These are phyloP conservation scores for Fusarium xylarioides DNA, from an alignment of 2,329 filamentous ascomycete genomes.

Conservation along the genomic window DNA sequence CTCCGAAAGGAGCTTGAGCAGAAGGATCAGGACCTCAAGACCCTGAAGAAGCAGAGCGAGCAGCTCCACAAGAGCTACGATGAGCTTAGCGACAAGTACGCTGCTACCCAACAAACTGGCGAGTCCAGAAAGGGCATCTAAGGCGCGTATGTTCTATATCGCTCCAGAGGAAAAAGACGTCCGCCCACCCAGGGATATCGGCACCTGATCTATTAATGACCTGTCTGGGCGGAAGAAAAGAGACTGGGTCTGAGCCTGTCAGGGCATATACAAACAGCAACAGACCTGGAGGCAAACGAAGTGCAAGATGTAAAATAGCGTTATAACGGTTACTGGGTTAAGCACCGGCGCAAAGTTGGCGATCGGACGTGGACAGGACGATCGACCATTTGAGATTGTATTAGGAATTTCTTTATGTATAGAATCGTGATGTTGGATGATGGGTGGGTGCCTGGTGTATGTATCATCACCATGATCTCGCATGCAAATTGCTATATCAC, in stretches of 20 bases:
- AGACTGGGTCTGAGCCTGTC: constrained; percentile 12
- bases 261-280: constrained; percentile 14
- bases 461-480: neutral
- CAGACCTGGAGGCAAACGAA: constrained; percentile 1
- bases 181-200: neutral
- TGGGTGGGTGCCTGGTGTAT: neutral
- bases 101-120: constrained; percentile 61
- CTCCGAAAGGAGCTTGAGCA: constrained; percentile 77
- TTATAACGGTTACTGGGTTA: constrained; percentile 15
- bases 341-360: constrained; percentile 30
- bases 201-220: neutral
- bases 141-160: constrained; percentile 1
- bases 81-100: constrained; percentile 83
- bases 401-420: constrained; percentile 18
- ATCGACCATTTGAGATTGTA: constrained; percentile 31
- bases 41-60: constrained; percentile 90
- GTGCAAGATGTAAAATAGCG: constrained; percentile 28
- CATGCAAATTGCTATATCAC: neutral
- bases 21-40: constrained; percentile 85
- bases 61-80: constrained; percentile 87
- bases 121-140: constrained; percentile 69
- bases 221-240: neutral
- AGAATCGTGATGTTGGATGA: constrained; percentile 18
- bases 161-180: neutral
- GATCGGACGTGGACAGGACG: constrained; percentile 18